phyloP scores from a whole-genome alignment of 2,329 filamentous ascomycete species.

The Delphinella strobiligena region DNA sequence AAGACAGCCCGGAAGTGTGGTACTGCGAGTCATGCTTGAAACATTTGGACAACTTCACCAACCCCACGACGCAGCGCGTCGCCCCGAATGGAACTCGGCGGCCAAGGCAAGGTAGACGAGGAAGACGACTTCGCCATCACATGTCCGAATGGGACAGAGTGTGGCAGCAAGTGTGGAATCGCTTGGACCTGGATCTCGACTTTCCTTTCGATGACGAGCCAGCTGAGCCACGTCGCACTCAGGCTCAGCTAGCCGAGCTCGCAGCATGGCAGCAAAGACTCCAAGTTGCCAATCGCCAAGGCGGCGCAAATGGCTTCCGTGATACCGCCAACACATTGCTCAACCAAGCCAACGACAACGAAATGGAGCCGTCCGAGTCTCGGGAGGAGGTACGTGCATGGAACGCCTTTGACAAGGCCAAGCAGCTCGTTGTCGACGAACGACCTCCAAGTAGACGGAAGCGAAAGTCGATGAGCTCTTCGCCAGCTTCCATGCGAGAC shows the following conservation, averaged over 20 bases:
- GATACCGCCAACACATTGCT: conserved; percentile 45
- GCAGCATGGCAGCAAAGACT: conserved; percentile 74
- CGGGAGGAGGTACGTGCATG: conserved; percentile 72
- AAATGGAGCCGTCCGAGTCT: conserved; percentile 37
- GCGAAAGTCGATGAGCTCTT: conserved; percentile 64
- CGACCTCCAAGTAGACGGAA: conserved; percentile 44
- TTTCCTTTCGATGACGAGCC: conserved; percentile 72
- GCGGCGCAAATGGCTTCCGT: conserved; percentile 48
- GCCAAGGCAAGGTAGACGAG: conserved; percentile 6
- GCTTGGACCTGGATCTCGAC: conserved; percentile 65
- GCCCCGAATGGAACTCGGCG: conserved; percentile 1
- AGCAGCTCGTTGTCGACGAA: conserved; percentile 49
- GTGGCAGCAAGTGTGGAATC: conserved; percentile 83
- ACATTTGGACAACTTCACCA: conserved; percentile 29
- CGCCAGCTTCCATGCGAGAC: conserved; percentile 50
- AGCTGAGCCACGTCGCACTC: conserved; percentile 41
- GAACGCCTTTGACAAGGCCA: conserved; percentile 80
- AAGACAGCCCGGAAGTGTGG: conserved; percentile 45
- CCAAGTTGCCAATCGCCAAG: conserved; percentile 68
- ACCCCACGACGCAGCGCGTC: not conserved
- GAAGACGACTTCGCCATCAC: conserved; percentile 13
- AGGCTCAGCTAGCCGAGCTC: conserved; percentile 45
- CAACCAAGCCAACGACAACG: conserved; percentile 20
- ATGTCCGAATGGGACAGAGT: conserved; percentile 55
- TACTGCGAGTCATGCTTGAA: conserved; percentile 73